A percentile compares a stretch with the other conserved stretches of the same genome.
Evolutionary conservation across 495 filamentous ascomycete species (phyloP).

Genomic region (Aspergillus haitiensis): DNA sequence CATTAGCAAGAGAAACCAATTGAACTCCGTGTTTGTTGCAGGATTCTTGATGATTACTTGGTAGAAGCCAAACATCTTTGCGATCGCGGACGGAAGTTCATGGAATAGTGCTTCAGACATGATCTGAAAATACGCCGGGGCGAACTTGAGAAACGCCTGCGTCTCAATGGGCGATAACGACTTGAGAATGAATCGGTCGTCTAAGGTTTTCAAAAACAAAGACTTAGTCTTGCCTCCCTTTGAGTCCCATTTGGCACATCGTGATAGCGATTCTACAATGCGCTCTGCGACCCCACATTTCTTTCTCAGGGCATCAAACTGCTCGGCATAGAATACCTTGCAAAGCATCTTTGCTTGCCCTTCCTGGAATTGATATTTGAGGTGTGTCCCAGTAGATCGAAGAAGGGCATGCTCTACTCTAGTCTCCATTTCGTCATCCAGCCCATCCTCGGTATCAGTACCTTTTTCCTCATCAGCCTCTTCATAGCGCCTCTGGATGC

Average conservation of each 20-base stretch:
- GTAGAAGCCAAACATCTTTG: slow-evolving; percentile 99
- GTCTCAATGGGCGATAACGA: slow-evolving; percentile 88
- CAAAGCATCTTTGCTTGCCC: slow-evolving; percentile 91
- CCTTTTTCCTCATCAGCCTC: slow-evolving; percentile 37
- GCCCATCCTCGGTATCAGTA: slow-evolving; percentile 23
- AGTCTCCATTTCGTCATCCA: slow-evolving; percentile 51
- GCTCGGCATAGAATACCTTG: slow-evolving; percentile 97
- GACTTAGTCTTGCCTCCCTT: slow-evolving; percentile 98
- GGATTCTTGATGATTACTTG: slow-evolving; percentile 96
- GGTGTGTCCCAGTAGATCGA: slow-evolving; percentile 80
- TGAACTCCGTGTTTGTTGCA: slow-evolving; percentile 86
- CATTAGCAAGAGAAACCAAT: slow-evolving; percentile 93
- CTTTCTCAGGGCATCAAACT: slow-evolving; percentile 90
- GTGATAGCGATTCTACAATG: slow-evolving; percentile 90
- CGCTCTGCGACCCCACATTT: slow-evolving; percentile 92
- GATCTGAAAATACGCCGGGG: slow-evolving; percentile 94
- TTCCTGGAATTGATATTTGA: slow-evolving; percentile 91
- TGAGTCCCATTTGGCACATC: slow-evolving; percentile 96
- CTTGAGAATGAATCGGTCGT: slow-evolving; percentile 91
- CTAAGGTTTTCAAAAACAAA: slow-evolving; percentile 95
- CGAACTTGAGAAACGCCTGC: slow-evolving; percentile 89
- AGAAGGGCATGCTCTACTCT: slow-evolving; percentile 72
- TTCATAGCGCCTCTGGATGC: slow-evolving; percentile 62
- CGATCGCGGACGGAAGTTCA: slow-evolving; percentile 93
- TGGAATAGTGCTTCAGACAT: slow-evolving; percentile 96